These are phyloP conservation scores for Chalaropsis ovoidea DNA, from an alignment of 2,329 filamentous ascomycete species.

Conservation along the genomic window DNA sequence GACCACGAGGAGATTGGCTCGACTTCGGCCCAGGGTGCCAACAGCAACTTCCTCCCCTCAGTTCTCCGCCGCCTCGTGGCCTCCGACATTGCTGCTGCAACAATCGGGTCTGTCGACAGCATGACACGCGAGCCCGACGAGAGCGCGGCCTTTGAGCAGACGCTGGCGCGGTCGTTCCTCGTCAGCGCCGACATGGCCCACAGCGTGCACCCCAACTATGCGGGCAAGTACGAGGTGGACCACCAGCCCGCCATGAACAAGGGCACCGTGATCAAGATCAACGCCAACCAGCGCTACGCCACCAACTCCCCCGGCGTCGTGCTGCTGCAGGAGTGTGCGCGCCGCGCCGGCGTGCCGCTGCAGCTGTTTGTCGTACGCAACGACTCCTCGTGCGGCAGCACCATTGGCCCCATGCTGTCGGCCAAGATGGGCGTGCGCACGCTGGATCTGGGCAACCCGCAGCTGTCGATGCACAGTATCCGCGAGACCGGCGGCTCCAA, in stretches of 20 bases:
- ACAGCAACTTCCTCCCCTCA: conserved; percentile 81
- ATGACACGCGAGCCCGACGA: conserved; percentile 51
- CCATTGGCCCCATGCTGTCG: conserved; percentile 93
- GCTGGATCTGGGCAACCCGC: conserved; percentile 84
- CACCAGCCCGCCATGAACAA: conserved; percentile 95
- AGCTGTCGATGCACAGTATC: conserved; percentile 95
- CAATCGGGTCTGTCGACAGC: conserved; percentile 48
- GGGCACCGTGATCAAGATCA: conserved; percentile 94
- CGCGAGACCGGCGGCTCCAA: conserved; percentile 81
- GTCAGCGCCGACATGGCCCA: conserved; percentile 97
- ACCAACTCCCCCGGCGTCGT: conserved; percentile 95
- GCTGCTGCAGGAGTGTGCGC: conserved; percentile 77
- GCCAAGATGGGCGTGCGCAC: conserved; percentile 79
- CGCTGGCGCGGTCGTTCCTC: conserved; percentile 80
- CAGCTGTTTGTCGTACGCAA: conserved; percentile 96
- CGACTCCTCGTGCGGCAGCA: conserved; percentile 87
- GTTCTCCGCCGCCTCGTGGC: conserved; percentile 79
- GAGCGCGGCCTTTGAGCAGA: conserved; percentile 84
- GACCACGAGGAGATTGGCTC: conserved; percentile 98
- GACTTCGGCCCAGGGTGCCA: conserved; percentile 80
- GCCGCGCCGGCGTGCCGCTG: conserved; percentile 64
- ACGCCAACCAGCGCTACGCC: conserved; percentile 92
- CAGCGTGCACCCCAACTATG: conserved; percentile 90
- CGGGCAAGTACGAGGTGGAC: conserved; percentile 77
- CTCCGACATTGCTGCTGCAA: conserved; percentile 44